Conservation (phyloP, 371 early-diverging fungal species). For the Blastocladiella emersonii region DNA sequence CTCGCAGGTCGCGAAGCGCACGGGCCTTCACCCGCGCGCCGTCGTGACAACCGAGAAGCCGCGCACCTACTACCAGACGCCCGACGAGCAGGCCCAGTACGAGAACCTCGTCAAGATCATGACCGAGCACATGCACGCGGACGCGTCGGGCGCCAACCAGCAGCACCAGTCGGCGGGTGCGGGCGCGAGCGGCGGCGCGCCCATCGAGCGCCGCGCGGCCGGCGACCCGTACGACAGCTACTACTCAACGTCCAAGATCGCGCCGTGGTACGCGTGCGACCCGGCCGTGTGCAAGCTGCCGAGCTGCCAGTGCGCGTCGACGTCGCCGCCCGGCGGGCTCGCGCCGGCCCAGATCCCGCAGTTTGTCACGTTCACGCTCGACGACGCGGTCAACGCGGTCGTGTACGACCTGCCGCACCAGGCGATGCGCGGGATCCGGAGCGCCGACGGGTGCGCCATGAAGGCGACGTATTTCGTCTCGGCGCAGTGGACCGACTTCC, state of each 20-base stretch:
- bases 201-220: too few relatives aligned
- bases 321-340: neutral
- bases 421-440: too few relatives aligned
- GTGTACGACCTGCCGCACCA: neutral
- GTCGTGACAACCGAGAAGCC: too few relatives aligned
- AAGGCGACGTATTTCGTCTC: conserved; percentile 16
- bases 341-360: neutral
- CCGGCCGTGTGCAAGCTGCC: neutral
- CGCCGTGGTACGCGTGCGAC: neutral
- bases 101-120: conserved; percentile 3
- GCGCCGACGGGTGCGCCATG: too few relatives aligned
- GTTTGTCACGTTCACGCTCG: neutral
- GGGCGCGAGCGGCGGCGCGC: too few relatives aligned
- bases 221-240: too few relatives aligned
- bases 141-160: too few relatives aligned
- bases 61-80: too few relatives aligned
- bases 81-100: too few relatives aligned
- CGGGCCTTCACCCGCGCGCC: too few relatives aligned
- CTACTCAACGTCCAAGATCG: neutral
- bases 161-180: too few relatives aligned
- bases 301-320: neutral
- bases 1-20: too few relatives aligned
- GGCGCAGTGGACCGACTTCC: conserved; percentile 13
- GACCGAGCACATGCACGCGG: conserved; percentile 4
- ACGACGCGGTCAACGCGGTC: neutral